A percentile compares a stretch with the other conserved stretches of the same genome.
Evolutionary conservation across 345 rosid genomes (phyloP).

Genomic region (Acer yangbiense): DNA sequence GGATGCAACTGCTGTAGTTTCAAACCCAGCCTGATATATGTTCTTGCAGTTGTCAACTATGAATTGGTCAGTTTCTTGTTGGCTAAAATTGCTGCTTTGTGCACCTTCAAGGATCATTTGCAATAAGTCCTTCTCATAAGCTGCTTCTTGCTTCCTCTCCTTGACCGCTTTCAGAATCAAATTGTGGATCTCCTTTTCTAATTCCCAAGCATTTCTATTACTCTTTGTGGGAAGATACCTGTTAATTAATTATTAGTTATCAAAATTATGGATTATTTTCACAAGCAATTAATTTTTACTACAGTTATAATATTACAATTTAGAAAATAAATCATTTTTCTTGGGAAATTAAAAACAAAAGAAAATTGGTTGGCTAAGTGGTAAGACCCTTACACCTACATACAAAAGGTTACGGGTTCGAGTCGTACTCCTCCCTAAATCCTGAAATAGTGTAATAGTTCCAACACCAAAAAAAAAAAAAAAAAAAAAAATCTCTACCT

Average conservation of each 20-base stretch:
- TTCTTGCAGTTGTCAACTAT: slow-evolving; percentile 56
- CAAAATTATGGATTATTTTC: too few relatives aligned
- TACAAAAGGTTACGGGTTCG: too few relatives aligned
- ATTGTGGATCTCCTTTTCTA: slow-evolving; percentile 37
- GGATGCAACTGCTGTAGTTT: slow-evolving; percentile 44
- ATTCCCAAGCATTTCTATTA: slow-evolving; percentile 39
- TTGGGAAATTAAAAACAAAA: too few relatives aligned
- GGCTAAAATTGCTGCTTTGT: slow-evolving; percentile 18
- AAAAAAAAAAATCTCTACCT: slow-evolving; percentile 28
- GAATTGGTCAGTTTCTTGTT: slow-evolving; percentile 30
- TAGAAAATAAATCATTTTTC: too few relatives aligned
- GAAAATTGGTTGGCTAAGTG: too few relatives aligned
- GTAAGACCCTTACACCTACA: too few relatives aligned
- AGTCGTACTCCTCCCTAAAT: too few relatives aligned
- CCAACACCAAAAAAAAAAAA: too few relatives aligned
- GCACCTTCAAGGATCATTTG: slow-evolving; percentile 44
- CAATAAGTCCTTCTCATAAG: slow-evolving; percentile 34
- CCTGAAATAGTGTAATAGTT: too few relatives aligned
- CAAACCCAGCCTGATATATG: slow-evolving; percentile 49
- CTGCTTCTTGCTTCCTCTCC: slow-evolving; percentile 19
- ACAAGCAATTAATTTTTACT: too few relatives aligned
- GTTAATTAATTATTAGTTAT: background rate
- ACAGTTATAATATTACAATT: too few relatives aligned
- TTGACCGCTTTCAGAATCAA: slow-evolving; percentile 36
- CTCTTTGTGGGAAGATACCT: slow-evolving; percentile 36